These are phyloP conservation scores for Trametes sp. DNA, from an alignment of 1,284 basidiomycete species.

Conservation along the genomic window DNA sequence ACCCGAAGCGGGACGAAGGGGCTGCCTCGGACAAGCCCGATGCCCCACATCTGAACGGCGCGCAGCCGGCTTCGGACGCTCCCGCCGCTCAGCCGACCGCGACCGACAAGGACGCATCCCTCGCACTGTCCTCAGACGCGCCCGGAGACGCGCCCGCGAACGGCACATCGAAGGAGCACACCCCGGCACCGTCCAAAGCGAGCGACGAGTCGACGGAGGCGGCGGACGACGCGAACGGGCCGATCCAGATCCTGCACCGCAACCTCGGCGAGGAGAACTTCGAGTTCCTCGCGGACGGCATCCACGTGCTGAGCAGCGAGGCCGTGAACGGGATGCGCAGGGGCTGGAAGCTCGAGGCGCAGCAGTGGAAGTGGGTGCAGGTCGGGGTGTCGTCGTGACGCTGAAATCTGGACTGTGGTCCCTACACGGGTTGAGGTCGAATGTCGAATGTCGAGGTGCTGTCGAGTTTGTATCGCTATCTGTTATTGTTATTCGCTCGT, in stretches of 20 bases:
- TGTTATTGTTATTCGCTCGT: conserved; percentile 28
- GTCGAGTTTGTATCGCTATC: conserved; percentile 27
- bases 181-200: conserved; percentile 20
- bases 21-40: background rate
- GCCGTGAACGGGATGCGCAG: conserved; percentile 33
- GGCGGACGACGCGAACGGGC: conserved; percentile 22
- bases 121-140: background rate
- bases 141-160: background rate
- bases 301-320: conserved; percentile 33
- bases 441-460: background rate
- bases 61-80: background rate
- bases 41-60: background rate
- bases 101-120: background rate
- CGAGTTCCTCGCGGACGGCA: conserved; percentile 39
- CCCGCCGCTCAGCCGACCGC: background rate
- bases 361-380: conserved; percentile 38
- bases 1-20: background rate
- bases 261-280: conserved; percentile 38
- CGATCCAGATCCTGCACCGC: conserved; percentile 36
- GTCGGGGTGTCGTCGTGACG: conserved; percentile 28
- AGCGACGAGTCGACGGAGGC: conserved; percentile 24
- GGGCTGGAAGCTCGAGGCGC: conserved; percentile 37
- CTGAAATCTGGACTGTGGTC: too few relatives aligned
- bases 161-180: background rate
- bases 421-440: background rate